A percentile compares a stretch with the other conserved stretches of the same genome.
These are phyloP conservation scores for Trematosphaeria pertusa DNA, from an alignment of 2,329 filamentous ascomycete species.

Conservation along the genomic window DNA sequence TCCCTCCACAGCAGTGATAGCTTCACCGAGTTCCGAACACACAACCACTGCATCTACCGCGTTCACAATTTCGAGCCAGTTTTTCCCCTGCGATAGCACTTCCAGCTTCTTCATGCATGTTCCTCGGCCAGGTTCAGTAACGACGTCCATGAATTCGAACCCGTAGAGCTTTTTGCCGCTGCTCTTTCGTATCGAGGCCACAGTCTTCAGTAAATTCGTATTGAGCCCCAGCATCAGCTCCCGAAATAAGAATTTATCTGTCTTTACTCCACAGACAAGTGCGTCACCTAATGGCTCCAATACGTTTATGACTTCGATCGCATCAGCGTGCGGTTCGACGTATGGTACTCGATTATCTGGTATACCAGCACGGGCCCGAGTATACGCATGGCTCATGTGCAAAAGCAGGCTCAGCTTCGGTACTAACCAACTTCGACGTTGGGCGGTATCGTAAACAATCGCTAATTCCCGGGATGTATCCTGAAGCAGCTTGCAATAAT, in stretches of 20 bases:
- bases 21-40: slow-evolving; percentile 1
- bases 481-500: slow-evolving; percentile 1
- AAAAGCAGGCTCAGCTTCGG: slow-evolving; percentile 6
- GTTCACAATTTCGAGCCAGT: slow-evolving; percentile 4
- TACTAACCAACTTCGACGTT: slow-evolving; percentile 1
- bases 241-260: background rate
- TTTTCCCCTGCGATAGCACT: background rate
- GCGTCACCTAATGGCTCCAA: no score
- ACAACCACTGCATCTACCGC: background rate
- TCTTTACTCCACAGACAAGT: no score
- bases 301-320: background rate
- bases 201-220: slow-evolving; percentile 1
- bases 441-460: background rate
- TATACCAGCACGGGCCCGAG: no score
- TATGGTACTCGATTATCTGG: background rate
- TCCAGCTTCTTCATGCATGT: slow-evolving; percentile 2
- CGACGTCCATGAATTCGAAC: slow-evolving; percentile 7
- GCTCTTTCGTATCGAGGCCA: background rate
- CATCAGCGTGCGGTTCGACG: slow-evolving; percentile 1
- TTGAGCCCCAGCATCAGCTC: slow-evolving; percentile 1
- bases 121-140: slow-evolving; percentile 2
- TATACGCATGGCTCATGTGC: slow-evolving; percentile 2
- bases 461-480: background rate
- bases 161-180: background rate
- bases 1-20: background rate